These are phyloP conservation scores for Rhizophagus sp. DNA, from an alignment of 192 early-diverging fungal genomes.

Conservation along the genomic window DNA sequence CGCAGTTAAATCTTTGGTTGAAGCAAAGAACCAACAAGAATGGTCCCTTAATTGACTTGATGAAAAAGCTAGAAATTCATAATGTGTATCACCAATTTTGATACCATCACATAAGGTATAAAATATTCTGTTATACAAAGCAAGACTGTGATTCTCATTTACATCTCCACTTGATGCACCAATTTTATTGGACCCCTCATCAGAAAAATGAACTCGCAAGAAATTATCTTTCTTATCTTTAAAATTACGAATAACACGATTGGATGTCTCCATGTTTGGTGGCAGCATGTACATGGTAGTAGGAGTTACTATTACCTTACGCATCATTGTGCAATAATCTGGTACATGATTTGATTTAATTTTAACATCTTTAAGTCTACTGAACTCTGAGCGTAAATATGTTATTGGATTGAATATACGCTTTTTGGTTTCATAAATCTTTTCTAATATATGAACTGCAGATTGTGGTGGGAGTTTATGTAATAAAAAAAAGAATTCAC, in stretches of 20 bases:
- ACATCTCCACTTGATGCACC: conserved; percentile 29
- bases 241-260: conserved; percentile 70
- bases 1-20: conserved; percentile 40
- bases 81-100: conserved; percentile 50
- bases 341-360: conserved; percentile 38
- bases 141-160: conserved; percentile 30
- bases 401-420: conserved; percentile 42
- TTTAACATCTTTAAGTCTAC: conserved; percentile 18
- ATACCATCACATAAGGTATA: conserved; percentile 50
- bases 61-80: conserved; percentile 64
- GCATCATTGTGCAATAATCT: conserved; percentile 46
- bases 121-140: conserved; percentile 56
- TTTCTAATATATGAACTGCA: conserved; percentile 40
- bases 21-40: conserved; percentile 74
- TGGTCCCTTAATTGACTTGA: conserved; percentile 65
- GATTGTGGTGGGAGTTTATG: conserved; percentile 12
- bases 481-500: conserved; percentile 35
- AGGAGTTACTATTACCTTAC: conserved; percentile 65
- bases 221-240: conserved; percentile 54
- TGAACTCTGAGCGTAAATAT: conserved; percentile 28
- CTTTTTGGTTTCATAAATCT: conserved; percentile 28
- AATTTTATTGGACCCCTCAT: conserved; percentile 54
- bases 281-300: conserved; percentile 63
- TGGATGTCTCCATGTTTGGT: conserved; percentile 65
- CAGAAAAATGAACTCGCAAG: conserved; percentile 66